Base-by-base conservation (phyloP, 179 eudicot genomes). In the Gypsophila paniculata region DNA sequence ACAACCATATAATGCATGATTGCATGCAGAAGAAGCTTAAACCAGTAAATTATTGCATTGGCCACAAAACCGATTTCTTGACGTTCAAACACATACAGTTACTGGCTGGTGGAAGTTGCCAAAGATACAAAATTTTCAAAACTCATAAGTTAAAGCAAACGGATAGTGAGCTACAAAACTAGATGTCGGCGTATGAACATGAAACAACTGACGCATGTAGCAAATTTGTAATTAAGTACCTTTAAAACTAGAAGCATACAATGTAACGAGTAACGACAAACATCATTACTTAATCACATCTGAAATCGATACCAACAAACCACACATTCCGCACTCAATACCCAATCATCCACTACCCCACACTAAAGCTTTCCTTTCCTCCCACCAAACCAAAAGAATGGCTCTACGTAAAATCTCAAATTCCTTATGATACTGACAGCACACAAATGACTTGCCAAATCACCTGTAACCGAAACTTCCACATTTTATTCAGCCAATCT, bases 301-400 rank as follows among this genome's bases (percentile, higher is more conserved):
- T 44, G n/a, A 64, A 21, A 19, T 49, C n/a, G 0, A 61, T 10
- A 29, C 34, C 23, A 14, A 3, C 25, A 19, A 26, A 39, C 44
- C 44, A 39, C 17, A 72, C 13, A 15, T 26, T 60, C 39, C 19
- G 64, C 64, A 29, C 39, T 17, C 39, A 29, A 60, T 26, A 26
- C 55, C 48, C 48, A 60, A 21, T 60, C 7, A 36, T 61, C 21
- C 15, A 5, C 39, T 29, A 63, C 11, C 12, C 59, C 52, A 8
- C 46, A 39, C 44, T 39, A 39, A 39, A 2, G 6, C 64, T n/a
- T 39, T 70, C 7, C 62, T 36, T 46, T 29, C 1, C 6, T 5
- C 53, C 72, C 46, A 29, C 53, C 51, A n/a, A 52, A 15, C 57
- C 57, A 52, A 21, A 21, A 52, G 38, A 60, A 60, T 29, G 25